Percentiles rank a stretch among this genome's conserved stretches.
Conservation (phyloP, 345 rosid species). For the sweet orange (Citrus sinensis) region DVS_A1.0 CM039169.1:22610501-22611000, state of each 20-base stretch:
- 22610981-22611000: conserved; percentile 91
- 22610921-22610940: conserved; percentile 61
- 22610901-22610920: conserved; percentile 51
- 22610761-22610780: conserved; percentile 87
- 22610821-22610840: conserved; percentile 88
- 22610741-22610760: conserved; percentile 49
- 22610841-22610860: conserved; percentile 87
- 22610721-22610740: conserved; percentile 2
- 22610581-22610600: conserved; percentile 27
- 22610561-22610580: background rate
- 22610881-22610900: conserved; percentile 29
- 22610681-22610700: background rate
- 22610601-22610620: conserved; percentile 31
- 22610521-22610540: background rate
- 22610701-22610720: no score
- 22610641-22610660: conserved; percentile 10
- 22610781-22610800: conserved; percentile 93
- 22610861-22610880: conserved; percentile 62
- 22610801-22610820: conserved; percentile 76
- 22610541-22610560: background rate
- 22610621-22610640: conserved; percentile 46
- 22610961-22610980: conserved; percentile 81
- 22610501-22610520: background rate
- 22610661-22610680: background rate
- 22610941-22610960: conserved; percentile 86